Evolutionary conservation across 2,329 filamentous ascomycete species (phyloP).

Genomic region (Aspergillus fumigatus): DNA sequence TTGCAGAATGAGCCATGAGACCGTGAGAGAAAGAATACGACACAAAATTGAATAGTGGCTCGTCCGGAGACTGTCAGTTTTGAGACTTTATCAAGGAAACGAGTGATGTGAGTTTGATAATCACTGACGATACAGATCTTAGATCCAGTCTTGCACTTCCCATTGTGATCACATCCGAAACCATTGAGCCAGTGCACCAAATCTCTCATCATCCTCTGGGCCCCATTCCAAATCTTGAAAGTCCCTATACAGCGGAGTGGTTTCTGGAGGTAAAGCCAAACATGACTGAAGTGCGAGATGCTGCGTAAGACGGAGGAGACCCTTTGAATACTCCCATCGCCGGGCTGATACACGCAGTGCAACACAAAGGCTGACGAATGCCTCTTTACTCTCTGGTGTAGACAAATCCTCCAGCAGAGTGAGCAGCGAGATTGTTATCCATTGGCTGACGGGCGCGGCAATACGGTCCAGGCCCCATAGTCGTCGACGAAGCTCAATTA

Average conservation of each 20-base stretch:
- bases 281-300: slow-evolving; percentile 12
- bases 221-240: slow-evolving; percentile 16
- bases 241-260: slow-evolving; percentile 12
- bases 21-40: too few species aligned
- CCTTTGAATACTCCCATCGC: slow-evolving; percentile 16
- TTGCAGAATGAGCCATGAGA: too few species aligned
- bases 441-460: slow-evolving; percentile 20
- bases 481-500: slow-evolving; percentile 16
- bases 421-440: slow-evolving; percentile 19
- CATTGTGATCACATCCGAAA: background rate
- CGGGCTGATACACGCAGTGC: slow-evolving; percentile 10
- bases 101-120: background rate
- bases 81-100: background rate
- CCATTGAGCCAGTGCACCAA: slow-evolving; percentile 19
- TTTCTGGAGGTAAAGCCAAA: slow-evolving; percentile 13
- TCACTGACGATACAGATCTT: background rate
- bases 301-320: slow-evolving; percentile 19
- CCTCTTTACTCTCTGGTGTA: slow-evolving; percentile 4
- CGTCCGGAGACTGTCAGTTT: too few species aligned
- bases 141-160: background rate
- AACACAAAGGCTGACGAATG: slow-evolving; percentile 16
- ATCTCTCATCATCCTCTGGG: slow-evolving; percentile 6
- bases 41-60: background rate
- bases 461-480: slow-evolving; percentile 23
- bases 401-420: slow-evolving; percentile 16